Evolutionary conservation across 2,329 filamentous ascomycete genomes (phyloP), one percentile per base, ranked within the genome.

Genomic region (Orbilia quercus): DNA sequence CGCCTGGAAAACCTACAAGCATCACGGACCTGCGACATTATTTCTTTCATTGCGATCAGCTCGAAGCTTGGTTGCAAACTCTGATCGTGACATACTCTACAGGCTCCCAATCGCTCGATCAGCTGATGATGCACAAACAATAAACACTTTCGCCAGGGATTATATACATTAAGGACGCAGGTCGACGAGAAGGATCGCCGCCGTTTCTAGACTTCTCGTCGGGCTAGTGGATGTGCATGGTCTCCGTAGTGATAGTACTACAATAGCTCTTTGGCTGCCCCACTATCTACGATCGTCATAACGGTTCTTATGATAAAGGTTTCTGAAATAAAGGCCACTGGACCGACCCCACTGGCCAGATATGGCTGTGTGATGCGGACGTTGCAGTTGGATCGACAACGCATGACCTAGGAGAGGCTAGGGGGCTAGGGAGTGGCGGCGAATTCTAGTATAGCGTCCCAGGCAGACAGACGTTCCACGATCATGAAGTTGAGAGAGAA

Each of bases 331-430:
- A 20, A 11, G 7, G 34, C 23, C 42, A 36, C 25, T n/a, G 42
- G 3, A 31, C 16, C 22, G 18, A 20, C 16, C 55, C 28, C 38
- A 34, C 28, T 34, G n/a, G 42, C 31, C 44, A 40, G 28, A 51
- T 48, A 34, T 40, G 31, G 53, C 34, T 54, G 36, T 12, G 23
- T 45, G 7, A 53, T 25, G 25, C 45, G 34, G 36, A 45, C 18
- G 31, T 57, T 64, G 36, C 51, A 48, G 45, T 59, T 40, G 31
- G 66, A 71, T 64, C 58, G 47, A 57, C 66, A 44, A 23, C 34
- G 58, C 51, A 42, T 44, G 20, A 47, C 20, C 22, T 7, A 16
- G 12, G 7, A 44, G 9, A 20, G 53, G 12, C 38, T 44, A 42
- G 6, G 12, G 20, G 22, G 12, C 5, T 2, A n/a, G 20, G 42